Base-by-base conservation (phyloP, 1,284 basidiomycete genomes). In the Gymnopus androsaceus region DNA sequence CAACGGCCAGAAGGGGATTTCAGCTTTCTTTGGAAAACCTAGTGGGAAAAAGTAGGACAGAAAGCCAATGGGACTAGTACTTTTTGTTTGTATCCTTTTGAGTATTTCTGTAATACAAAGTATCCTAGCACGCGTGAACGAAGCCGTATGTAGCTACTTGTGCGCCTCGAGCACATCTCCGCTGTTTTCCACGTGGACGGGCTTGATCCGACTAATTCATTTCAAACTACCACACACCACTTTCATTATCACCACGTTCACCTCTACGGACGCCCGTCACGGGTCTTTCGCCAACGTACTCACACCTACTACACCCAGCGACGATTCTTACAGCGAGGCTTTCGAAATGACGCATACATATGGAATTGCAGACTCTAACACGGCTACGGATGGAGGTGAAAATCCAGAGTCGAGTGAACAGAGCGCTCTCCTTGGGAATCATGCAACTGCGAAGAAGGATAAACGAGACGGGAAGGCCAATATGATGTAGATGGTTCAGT, bases 291-390 rank as follows among this genome's bases (percentile, higher is more conserved):
- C 40, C 9, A 23, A 41, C 30, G 3, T 23, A 23, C 19, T 0
- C 17, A 31, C 25, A 23, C 6, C 38, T 15, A 25, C 14, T 31
- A 33, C 47, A 12, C 12, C 19, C 21, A 17, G 3, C 8, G n/a
- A 41, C 49, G 25, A 14, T 17, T 21, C 6, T 11, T 17, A 42
- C 44, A 8, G 27, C 17, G 37, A 53, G 21, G 33, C 5, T 31
- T 57, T 44, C 73, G 79, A 86, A 64, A 89, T 87, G 85, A 78
- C 80, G 45, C 81, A 82, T 58, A 76, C 76, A 2, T 90, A 90
- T 60, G 85, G 87, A 46, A 72, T 79, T n/a, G 75, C 76, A 33
- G 69, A 66, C 61, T 66, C 63, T 54, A 30, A 60, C 48, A 61
- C 61, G 45, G 72, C 72, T 48, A 62, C 68, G 17, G 61, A 59